Percentiles rank a stretch among this genome's conserved stretches.
Conservation (phyloP, 1,139 yeast genomes). For the Diutina catenulata region DNA sequence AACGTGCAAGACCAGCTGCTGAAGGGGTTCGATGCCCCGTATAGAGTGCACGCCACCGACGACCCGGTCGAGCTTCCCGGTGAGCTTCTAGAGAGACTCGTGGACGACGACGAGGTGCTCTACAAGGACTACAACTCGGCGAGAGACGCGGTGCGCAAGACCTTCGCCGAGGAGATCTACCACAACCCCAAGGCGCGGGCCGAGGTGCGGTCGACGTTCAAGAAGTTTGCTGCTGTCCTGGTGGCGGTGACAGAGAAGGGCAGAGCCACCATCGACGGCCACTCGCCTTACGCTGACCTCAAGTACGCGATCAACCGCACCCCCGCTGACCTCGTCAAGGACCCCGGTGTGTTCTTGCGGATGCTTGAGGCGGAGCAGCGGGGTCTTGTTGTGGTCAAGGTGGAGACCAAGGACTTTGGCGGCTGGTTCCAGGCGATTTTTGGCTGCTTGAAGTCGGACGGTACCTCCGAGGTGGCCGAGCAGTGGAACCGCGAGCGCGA, state of each 20-base stretch:
- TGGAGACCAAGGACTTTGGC: slow-evolving; percentile 31
- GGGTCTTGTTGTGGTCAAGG: slow-evolving; percentile 41
- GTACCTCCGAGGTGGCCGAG: slow-evolving; percentile 66
- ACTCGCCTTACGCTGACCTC: slow-evolving; percentile 77
- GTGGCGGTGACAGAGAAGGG: slow-evolving; percentile 85
- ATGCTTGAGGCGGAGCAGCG: slow-evolving; percentile 83
- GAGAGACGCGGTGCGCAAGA: slow-evolving; percentile 57
- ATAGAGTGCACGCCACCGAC: slow-evolving; percentile 65
- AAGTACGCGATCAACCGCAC: slow-evolving; percentile 82
- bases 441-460: slow-evolving; percentile 65
- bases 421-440: slow-evolving; percentile 37
- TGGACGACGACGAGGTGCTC: slow-evolving; percentile 42
- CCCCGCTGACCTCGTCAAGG: slow-evolving; percentile 56
- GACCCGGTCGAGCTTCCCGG: slow-evolving; percentile 59
- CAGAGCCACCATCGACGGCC: slow-evolving; percentile 62
- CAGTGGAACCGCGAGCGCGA: slow-evolving; percentile 79
- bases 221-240: slow-evolving; percentile 57
- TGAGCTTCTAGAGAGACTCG: slow-evolving; percentile 45
- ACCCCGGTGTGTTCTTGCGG: slow-evolving; percentile 74
- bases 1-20: slow-evolving; percentile 56
- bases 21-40: slow-evolving; percentile 32
- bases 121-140: slow-evolving; percentile 55
- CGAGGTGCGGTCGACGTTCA: slow-evolving; percentile 59
- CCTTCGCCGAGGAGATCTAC: slow-evolving; percentile 63
- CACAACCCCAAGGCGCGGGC: slow-evolving; percentile 76